Evolutionary conservation across 805 yeast genomes (phyloP), one percentile per base, ranked within the genome.

Genomic region (Ascoidea tarda): DNA sequence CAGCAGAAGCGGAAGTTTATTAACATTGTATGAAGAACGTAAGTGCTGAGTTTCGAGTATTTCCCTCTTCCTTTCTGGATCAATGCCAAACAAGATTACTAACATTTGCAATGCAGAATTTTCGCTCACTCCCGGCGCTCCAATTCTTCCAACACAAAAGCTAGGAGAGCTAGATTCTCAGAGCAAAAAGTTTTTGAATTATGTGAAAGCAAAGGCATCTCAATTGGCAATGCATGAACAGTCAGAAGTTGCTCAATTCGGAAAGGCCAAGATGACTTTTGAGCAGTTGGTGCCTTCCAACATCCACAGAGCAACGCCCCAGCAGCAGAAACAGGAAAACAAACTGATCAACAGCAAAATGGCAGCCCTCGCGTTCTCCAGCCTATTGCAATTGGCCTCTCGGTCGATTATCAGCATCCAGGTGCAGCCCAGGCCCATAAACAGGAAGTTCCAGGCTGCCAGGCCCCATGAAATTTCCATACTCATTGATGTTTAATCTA

Each of bases 401-500:
- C 14, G 44, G 8, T 38, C 44, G 4, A 14, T 38, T 38, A 2
- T 14, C 44, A 10, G 14, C 8, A 10, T 38, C 14, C 14, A 14
- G 14, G 14, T 38, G 44, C 44, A 38, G 14, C 4, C 8, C 8
- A 38, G 44, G 44, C 44, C 44, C 44, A 8, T 4, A 38, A 2
- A 38, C 14, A 38, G 8, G 14, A 8, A 38, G 14, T 38, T 38
- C 14, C 44, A 38, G 44, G 14, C 14, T 38, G 4, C 14, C 8
- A 38, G 14, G 2, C 44, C 8, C 14, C 44, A 38, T 10, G 28
- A 21, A 3, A 21, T 21, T 21, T 21, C 28, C 28, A 21, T 21
- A 21, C 28, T 21, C 33, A 5, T 42, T n/a, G 6, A 14, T 33
- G 21, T 32, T 32, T 32, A 4, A 42, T 32, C 52, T 64, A 79